phyloP scores from a whole-genome alignment of 2,329 filamentous ascomycete species.

The Hypoxylon sp. region DNA sequence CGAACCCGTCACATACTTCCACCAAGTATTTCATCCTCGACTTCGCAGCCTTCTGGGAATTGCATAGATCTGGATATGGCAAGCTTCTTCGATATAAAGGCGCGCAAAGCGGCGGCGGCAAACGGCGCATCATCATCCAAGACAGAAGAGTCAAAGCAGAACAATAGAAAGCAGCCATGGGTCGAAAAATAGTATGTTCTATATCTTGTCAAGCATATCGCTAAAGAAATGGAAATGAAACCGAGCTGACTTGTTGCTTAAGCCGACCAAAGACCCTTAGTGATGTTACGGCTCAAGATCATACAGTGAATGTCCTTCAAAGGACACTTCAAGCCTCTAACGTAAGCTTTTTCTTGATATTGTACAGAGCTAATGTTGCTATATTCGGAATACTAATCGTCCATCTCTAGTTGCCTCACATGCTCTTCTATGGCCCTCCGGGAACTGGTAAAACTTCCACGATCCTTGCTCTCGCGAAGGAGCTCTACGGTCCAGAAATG shows the following conservation, averaged over 20 bases:
- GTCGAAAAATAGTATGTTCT: slow-evolving; percentile 93
- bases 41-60: neutral
- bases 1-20: neutral
- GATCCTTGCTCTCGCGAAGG: slow-evolving; percentile 95
- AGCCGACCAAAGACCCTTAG: slow-evolving; percentile 94
- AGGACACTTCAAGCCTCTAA: slow-evolving; percentile 96
- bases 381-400: slow-evolving; percentile 15
- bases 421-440: slow-evolving; percentile 98
- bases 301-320: slow-evolving; percentile 93
- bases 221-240: neutral
- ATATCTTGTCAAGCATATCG: slow-evolving; percentile 18
- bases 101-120: slow-evolving; percentile 81
- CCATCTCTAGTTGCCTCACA: slow-evolving; percentile 82
- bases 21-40: neutral
- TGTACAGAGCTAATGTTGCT: neutral
- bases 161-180: slow-evolving; percentile 86
- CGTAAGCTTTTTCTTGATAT: slow-evolving; percentile 59
- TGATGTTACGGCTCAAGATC: slow-evolving; percentile 97
- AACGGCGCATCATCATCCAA: slow-evolving; percentile 76
- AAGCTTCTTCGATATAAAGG: slow-evolving; percentile 96
- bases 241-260: slow-evolving; percentile 50
- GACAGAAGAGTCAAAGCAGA: slow-evolving; percentile 73
- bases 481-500: slow-evolving; percentile 95
- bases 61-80: slow-evolving; percentile 70
- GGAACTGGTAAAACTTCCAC: slow-evolving; percentile 99